A percentile compares a stretch with the other conserved stretches of the same genome.
phyloP scores from a whole-genome alignment of 2,329 filamentous ascomycete genomes.

The Sclerotinia minor region DNA sequence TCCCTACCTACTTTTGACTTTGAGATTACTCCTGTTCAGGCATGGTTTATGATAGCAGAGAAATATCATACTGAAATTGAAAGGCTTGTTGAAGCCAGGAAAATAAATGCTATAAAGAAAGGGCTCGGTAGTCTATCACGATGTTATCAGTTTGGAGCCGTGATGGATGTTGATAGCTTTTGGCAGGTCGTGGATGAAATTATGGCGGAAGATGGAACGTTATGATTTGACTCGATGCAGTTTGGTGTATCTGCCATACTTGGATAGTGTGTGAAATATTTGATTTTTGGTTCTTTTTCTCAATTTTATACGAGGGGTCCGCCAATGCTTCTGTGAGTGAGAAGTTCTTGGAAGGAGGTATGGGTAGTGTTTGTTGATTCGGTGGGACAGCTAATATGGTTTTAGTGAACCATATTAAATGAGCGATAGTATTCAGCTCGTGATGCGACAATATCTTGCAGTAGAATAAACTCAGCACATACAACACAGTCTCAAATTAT shows the following conservation, averaged over 20 bases:
- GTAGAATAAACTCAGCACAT: too few species aligned
- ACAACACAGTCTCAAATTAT: too few species aligned
- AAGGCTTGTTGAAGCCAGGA: constrained; percentile 4
- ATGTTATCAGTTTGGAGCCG: constrained; percentile 38
- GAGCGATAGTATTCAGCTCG: not conserved
- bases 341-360: too few species aligned
- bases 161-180: constrained; percentile 35
- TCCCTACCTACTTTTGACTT: constrained; percentile 33
- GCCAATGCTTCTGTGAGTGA: too few species aligned
- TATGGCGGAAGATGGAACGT: constrained; percentile 6
- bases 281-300: not conserved
- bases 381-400: too few species aligned
- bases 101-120: constrained; percentile 32
- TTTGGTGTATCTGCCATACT: not conserved
- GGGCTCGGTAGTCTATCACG: constrained; percentile 30
- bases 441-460: too few species aligned
- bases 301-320: not conserved
- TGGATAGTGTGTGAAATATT: not conserved
- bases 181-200: constrained; percentile 34
- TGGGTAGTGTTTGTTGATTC: not conserved
- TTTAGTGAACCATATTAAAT: not conserved
- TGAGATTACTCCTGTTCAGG: constrained; percentile 41
- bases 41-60: constrained; percentile 36
- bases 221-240: not conserved
- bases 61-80: constrained; percentile 25